Base-by-base conservation (phyloP, 805 yeast species). In the Pichia ethanolica region DNA sequence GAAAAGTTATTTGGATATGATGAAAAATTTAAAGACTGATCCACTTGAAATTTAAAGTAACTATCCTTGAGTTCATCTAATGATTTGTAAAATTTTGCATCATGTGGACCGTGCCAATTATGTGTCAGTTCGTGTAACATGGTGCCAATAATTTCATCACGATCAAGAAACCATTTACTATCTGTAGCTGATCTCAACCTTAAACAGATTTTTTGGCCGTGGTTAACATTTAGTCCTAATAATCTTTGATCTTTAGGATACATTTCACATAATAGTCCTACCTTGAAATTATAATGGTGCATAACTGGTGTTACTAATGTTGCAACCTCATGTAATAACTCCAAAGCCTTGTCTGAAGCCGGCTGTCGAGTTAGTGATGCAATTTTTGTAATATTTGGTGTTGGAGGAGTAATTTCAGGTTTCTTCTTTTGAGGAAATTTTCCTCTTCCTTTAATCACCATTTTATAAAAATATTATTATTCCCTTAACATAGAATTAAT, bases 51-150 rank as follows among this genome's bases (percentile, higher is more conserved):
- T 8, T 70, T 67, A 46, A 71, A 72, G 57, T 68, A 80, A 58
- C 84, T 68, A 6, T 68, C 69, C 49, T 75, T 77, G 39, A 86
- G 69, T 51, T 77, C 79, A 48, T 86, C 91, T 54, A 89, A 64
- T 45, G 74, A 73, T 45, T 69, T 68, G 61, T 87, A 87, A 61
- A 91, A 91, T 51, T 67, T 67, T 3, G 68, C 75, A 68, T 91
- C 84, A 61, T 91, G 98, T 0, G 95, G 86, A 0, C 97, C 96
- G 59, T 70, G 70, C 25, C 72, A 62, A 62, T 89, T 90, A 63
- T 91, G 98, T 2, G 88, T 78, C 39, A 91, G 71, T 63, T 91
- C 98, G 65, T 91, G 98, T 5, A 91, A 69, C 81, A 89, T 77
- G 0, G 96, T 89, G 1, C 89, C 96, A 28, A 90, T 61, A 2